These are phyloP conservation scores for Silene noctiflora DNA, from an alignment of 179 eudicot species.

Conservation along the genomic window DNA sequence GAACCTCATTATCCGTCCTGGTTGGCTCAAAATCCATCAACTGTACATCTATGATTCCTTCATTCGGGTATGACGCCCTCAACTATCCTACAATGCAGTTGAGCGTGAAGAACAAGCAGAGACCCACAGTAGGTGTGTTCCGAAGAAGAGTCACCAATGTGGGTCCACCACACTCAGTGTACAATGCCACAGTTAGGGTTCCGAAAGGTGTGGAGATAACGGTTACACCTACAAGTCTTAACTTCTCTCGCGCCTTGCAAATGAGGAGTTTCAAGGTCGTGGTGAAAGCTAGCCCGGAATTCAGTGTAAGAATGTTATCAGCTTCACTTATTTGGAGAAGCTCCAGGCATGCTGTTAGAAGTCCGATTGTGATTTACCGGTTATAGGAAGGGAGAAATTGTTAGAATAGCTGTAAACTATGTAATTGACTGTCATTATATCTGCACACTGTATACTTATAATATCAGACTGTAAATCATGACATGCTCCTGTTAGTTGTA, in stretches of 20 bases:
- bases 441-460: no score
- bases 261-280: conserved; percentile 59
- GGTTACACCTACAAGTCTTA: conserved; percentile 51
- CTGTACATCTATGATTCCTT: conserved; percentile 65
- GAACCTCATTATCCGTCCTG: conserved; percentile 44
- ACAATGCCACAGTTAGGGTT: conserved; percentile 55
- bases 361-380: conserved; percentile 60
- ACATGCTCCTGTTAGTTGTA: neutral
- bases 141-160: conserved; percentile 72
- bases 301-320: conserved; percentile 31
- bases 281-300: conserved; percentile 51
- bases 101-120: conserved; percentile 33
- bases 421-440: neutral
- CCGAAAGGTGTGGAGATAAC: conserved; percentile 65
- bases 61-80: conserved; percentile 59
- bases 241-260: conserved; percentile 37
- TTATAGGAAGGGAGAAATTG: conserved; percentile 6
- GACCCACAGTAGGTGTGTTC: conserved; percentile 40
- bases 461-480: no score
- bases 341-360: conserved; percentile 49
- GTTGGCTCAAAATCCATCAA: conserved; percentile 54
- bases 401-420: neutral
- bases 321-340: conserved; percentile 74
- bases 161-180: conserved; percentile 45
- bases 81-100: conserved; percentile 91